These are phyloP conservation scores for Fusarium fujikuroi DNA, from an alignment of 2,329 filamentous ascomycete genomes.

Conservation along the genomic window DNA sequence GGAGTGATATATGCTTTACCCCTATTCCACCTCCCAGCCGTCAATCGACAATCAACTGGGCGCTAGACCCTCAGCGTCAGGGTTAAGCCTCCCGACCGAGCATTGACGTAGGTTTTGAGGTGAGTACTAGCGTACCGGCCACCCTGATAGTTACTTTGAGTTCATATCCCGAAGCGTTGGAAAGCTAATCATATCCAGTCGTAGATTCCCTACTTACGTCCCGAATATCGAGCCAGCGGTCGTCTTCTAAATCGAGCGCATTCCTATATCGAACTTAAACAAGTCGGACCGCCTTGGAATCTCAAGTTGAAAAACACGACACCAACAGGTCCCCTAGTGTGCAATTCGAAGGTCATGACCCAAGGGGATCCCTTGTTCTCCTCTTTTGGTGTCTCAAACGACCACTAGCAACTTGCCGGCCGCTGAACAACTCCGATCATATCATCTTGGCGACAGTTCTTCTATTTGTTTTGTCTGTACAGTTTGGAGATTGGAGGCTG, in stretches of 20 bases:
- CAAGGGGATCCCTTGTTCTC: background rate
- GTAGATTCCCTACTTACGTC: background rate
- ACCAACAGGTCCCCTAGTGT: background rate
- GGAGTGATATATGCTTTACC: background rate
- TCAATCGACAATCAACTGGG: background rate
- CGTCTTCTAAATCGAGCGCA: background rate
- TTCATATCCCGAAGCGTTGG: background rate
- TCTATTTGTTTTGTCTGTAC: background rate
- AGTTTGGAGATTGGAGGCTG: background rate
- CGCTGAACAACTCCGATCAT: too few relatives aligned
- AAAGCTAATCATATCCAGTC: background rate
- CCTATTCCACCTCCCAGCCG: background rate
- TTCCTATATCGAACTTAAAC: background rate
- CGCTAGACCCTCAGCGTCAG: background rate
- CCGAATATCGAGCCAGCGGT: background rate
- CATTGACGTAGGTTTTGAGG: background rate
- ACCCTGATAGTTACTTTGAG: background rate
- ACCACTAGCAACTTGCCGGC: background rate
- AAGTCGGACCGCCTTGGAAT: background rate
- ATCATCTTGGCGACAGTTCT: background rate
- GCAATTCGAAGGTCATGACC: background rate
- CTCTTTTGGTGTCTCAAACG: background rate
- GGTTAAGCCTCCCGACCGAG: too few relatives aligned
- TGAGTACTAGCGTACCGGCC: fast-evolving
- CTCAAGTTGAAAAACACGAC: background rate